Base-by-base conservation (phyloP, 2,329 filamentous ascomycete species). In the Cladorrhinum sp. region DNA sequence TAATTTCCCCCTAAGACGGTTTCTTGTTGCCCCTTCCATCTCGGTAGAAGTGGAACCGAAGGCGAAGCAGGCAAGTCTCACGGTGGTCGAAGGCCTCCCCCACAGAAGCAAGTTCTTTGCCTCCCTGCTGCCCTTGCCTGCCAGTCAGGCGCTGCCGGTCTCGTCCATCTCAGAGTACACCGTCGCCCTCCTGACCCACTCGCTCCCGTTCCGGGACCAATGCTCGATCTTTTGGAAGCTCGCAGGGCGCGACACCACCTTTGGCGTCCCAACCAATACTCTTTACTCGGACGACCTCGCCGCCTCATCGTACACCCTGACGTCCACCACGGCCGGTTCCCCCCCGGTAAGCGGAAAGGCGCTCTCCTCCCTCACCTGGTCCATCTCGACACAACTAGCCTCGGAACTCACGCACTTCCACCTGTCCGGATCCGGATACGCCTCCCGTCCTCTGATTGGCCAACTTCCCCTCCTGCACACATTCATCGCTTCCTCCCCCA, bases 171-270 rank as follows among this genome's bases (percentile, higher is more conserved):
- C 53, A n/a, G 53, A 58, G 18, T 60, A 63, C 48, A 41, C 50
- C 53, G 48, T 56, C 32, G 49, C 45, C 38, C 48, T 63, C 50
- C 22, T 63, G 38, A 50, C 58, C 13, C 61, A 63, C 36, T 45
- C 51, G 2, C 45, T 60, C n/a, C 58, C 61, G 13, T 63, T 63
- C 48, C 23, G 22, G 7, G 57, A 63, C 13, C 57, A 55, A 36
- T 63, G 61, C 24, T 24, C 24, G 41, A 63, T 63, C 49, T 63
- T 63, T 22, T 63, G 61, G 61, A 60, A 63, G 25, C 50, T 60
- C 4, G 22, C 52, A 5, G 57, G 55, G 10, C 2, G 20, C 5
- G 58, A 63, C 20, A 45, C n/a, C 7, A 24, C 22, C 9, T 32
- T 16, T 20, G 57, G 55, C 16, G 41, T 60, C 1, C 23, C 18